phyloP scores from a whole-genome alignment of 1,284 basidiomycete genomes.

The Boletus mariae region DNA sequence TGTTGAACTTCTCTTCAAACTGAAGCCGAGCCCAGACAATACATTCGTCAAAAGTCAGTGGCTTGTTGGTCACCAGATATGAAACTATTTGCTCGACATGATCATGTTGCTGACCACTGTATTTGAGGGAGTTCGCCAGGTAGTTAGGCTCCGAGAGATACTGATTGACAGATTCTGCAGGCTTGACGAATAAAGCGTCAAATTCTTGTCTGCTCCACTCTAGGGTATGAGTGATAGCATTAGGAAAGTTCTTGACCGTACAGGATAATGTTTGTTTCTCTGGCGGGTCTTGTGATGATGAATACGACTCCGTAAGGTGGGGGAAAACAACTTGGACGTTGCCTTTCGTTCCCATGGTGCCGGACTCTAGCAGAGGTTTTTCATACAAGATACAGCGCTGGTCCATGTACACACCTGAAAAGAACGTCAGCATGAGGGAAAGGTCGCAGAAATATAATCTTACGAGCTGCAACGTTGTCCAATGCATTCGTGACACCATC shows the following conservation, averaged over 20 bases:
- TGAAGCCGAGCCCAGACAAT: conserved; percentile 95
- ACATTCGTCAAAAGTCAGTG: conserved; percentile 95
- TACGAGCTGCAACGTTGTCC: conserved; percentile 95
- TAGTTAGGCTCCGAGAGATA: conserved; percentile 98
- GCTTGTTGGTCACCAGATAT: conserved; percentile 90
- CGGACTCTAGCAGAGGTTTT: conserved; percentile 96
- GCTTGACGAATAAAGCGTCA: conserved; percentile 92
- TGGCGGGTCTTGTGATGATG: conserved; percentile 97
- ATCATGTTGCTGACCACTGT: conserved; percentile 86
- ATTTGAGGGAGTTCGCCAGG: conserved; percentile 86
- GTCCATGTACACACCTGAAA: conserved; percentile 93
- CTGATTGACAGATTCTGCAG: conserved; percentile 90
- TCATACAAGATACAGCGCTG: conserved; percentile 96
- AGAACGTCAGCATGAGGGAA: conserved; percentile 4
- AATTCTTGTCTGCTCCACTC: conserved; percentile 98
- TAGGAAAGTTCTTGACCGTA: conserved; percentile 99
- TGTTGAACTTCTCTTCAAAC: conserved; percentile 94
- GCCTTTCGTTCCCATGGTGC: conserved; percentile 97
- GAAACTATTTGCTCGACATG: conserved; percentile 90
- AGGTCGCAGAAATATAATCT: conserved; percentile 29
- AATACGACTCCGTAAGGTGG: conserved; percentile 95
- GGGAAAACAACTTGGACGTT: conserved; percentile 98
- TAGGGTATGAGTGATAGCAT: conserved; percentile 98
- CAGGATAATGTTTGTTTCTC: conserved; percentile 98
- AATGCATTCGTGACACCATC: conserved; percentile 99